These are phyloP conservation scores for Pulveroboletus sp. DNA, from an alignment of 768 basidiomycete species.

Conservation along the genomic window DNA sequence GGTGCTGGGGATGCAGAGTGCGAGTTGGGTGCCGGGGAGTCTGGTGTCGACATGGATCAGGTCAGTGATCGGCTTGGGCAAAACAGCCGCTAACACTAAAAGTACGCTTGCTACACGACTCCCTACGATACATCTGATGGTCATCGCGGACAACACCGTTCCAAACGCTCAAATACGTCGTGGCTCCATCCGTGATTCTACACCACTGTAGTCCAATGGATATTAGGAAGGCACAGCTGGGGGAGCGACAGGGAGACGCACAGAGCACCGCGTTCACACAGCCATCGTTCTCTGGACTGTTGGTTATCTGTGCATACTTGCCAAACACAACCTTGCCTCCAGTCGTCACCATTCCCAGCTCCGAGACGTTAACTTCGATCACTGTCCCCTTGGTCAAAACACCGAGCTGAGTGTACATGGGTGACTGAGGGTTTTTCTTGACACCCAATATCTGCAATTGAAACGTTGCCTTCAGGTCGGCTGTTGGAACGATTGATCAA, in stretches of 20 bases:
- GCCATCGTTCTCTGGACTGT: slow-evolving; percentile 94
- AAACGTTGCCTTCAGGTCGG: slow-evolving; percentile 97
- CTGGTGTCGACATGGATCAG: slow-evolving; percentile 27
- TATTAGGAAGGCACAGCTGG: slow-evolving; percentile 1
- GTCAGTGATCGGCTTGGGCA: neutral
- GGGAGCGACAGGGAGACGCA: slow-evolving; percentile 37
- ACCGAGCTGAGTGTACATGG: slow-evolving; percentile 94
- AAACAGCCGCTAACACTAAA: slow-evolving; percentile 20
- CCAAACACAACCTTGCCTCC: slow-evolving; percentile 94
- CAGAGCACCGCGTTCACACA: slow-evolving; percentile 93
- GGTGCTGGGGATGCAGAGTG: slow-evolving; percentile 32
- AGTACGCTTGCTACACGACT: slow-evolving; percentile 5
- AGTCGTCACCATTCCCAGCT: slow-evolving; percentile 94
- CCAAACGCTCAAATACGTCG: neutral
- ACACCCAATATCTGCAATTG: slow-evolving; percentile 96
- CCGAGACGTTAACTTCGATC: slow-evolving; percentile 98
- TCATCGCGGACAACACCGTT: neutral
- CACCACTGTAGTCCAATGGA: slow-evolving; percentile 19
- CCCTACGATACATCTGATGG: slow-evolving; percentile 13
- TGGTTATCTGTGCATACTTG: slow-evolving; percentile 91
- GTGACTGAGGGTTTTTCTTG: slow-evolving; percentile 99
- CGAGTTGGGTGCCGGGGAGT: slow-evolving; percentile 27
- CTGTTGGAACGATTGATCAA: slow-evolving; percentile 36
- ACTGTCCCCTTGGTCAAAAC: slow-evolving; percentile 98
- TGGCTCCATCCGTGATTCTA: slow-evolving; percentile 4